A percentile compares a stretch with the other conserved stretches of the same genome.
These are phyloP conservation scores for Malassezia yamatoensis DNA, from an alignment of 1,284 basidiomycete species.

Conservation along the genomic window DNA sequence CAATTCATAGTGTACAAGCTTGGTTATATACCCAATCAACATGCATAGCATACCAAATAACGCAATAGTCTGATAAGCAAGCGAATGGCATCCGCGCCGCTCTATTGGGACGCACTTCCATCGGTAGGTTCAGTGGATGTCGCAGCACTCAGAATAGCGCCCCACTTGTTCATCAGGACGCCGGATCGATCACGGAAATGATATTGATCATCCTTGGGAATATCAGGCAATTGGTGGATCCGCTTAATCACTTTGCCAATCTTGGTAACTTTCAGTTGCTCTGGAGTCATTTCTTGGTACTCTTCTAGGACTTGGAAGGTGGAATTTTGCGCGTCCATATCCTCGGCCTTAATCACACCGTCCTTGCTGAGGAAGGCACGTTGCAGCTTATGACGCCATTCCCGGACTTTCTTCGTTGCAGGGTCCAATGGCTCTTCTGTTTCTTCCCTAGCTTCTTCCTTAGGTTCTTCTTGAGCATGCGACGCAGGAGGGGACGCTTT, in stretches of 20 bases:
- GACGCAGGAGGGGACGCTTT: neutral
- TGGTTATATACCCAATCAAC: too few relatives aligned
- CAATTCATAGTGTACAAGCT: too few relatives aligned
- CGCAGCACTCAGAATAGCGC: constrained; percentile 18
- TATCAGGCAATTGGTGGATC: constrained; percentile 61
- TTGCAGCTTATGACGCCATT: constrained; percentile 79
- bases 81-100: too few relatives aligned
- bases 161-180: constrained; percentile 50
- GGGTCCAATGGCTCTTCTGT: constrained; percentile 53
- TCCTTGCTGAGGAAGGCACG: constrained; percentile 67
- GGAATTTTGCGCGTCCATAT: constrained; percentile 56
- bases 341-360: constrained; percentile 37
- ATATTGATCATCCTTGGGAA: constrained; percentile 75
- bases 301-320: constrained; percentile 73
- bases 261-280: constrained; percentile 75
- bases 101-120: too few relatives aligned
- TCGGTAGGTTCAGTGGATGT: neutral
- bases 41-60: too few relatives aligned
- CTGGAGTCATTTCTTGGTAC: constrained; percentile 69
- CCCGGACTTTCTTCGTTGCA: constrained; percentile 55
- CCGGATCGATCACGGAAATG: constrained; percentile 66
- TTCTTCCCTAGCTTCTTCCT: constrained; percentile 53
- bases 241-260: constrained; percentile 97
- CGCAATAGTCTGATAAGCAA: too few relatives aligned
- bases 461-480: constrained; percentile 53